phyloP scores from a whole-genome alignment of 83 land plant species.

The Thuja plicata region DNA sequence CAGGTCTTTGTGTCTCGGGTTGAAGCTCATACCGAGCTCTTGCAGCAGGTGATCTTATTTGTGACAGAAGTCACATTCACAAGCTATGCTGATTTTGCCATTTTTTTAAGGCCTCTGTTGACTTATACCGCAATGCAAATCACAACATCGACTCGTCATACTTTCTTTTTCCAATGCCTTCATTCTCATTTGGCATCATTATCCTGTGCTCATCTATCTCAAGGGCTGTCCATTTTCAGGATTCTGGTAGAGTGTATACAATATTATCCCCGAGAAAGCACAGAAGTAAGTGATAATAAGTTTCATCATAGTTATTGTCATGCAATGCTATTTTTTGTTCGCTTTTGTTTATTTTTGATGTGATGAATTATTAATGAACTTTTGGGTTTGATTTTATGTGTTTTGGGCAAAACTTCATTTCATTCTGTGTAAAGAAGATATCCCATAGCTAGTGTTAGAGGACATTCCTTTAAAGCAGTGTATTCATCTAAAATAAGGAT shows the following conservation, averaged over 20 bases:
- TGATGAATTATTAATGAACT: background rate
- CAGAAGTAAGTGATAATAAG: slow-evolving; percentile 30
- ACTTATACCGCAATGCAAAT: slow-evolving; percentile 28
- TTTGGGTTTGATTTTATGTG: background rate
- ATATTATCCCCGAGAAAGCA: slow-evolving; percentile 27
- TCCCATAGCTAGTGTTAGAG: background rate
- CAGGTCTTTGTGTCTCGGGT: slow-evolving; percentile 52
- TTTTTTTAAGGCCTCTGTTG: slow-evolving; percentile 61
- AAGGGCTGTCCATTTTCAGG: slow-evolving; percentile 37
- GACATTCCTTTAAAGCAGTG: background rate
- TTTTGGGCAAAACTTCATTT: background rate
- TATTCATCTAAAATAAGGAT: background rate
- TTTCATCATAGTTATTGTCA: background rate
- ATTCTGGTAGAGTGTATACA: slow-evolving; percentile 26
- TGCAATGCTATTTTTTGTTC: background rate
- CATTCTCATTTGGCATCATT: slow-evolving; percentile 44
- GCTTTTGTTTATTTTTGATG: background rate
- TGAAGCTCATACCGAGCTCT: slow-evolving; percentile 48
- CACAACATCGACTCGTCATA: slow-evolving; percentile 21
- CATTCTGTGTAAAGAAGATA: background rate
- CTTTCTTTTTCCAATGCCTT: slow-evolving; percentile 32
- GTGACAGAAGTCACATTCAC: slow-evolving; percentile 22
- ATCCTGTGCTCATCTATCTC: slow-evolving; percentile 33
- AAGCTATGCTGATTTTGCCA: slow-evolving; percentile 24
- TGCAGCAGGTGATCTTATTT: slow-evolving; percentile 45